These are phyloP conservation scores for Wickerhamomyces alni DNA, from an alignment of 805 yeast species.

Conservation along the genomic window DNA sequence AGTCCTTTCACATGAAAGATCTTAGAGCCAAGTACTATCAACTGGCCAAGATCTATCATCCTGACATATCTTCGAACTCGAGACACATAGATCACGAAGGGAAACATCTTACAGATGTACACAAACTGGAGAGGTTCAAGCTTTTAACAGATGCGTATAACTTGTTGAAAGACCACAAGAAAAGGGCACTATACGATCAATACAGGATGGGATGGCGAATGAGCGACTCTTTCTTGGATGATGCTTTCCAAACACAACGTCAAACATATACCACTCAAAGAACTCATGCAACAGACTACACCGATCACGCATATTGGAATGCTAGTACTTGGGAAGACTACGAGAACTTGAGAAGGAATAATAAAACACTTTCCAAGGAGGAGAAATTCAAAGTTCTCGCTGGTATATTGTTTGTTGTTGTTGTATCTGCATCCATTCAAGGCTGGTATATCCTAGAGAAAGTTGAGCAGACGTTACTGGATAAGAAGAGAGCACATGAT, in stretches of 20 bases:
- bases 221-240: slow-evolving; percentile 26
- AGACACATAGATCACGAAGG: slow-evolving; percentile 26
- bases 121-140: slow-evolving; percentile 38
- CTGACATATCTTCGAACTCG: slow-evolving; percentile 45
- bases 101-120: slow-evolving; percentile 24
- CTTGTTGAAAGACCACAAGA: slow-evolving; percentile 40
- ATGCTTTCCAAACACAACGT: slow-evolving; percentile 13
- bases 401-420: slow-evolving; percentile 33
- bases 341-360: slow-evolving; percentile 30
- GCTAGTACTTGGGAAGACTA: slow-evolving; percentile 65
- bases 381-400: slow-evolving; percentile 36
- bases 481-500: slow-evolving; percentile 31
- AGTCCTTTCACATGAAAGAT: slow-evolving; percentile 28
- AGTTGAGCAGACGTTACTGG: slow-evolving; percentile 28
- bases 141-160: slow-evolving; percentile 52
- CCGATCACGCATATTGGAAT: slow-evolving; percentile 40
- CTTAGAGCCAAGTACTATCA: slow-evolving; percentile 49
- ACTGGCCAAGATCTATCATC: slow-evolving; percentile 75
- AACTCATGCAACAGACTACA: slow-evolving; percentile 13
- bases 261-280: slow-evolving; percentile 24
- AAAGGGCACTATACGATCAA: slow-evolving; percentile 40
- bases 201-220: slow-evolving; percentile 41
- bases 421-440: slow-evolving; percentile 33
- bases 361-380: slow-evolving; percentile 27
- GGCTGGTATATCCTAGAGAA: slow-evolving; percentile 33